phyloP scores from a whole-genome alignment of 83 land plant species.

The Larix sibirica region DNA sequence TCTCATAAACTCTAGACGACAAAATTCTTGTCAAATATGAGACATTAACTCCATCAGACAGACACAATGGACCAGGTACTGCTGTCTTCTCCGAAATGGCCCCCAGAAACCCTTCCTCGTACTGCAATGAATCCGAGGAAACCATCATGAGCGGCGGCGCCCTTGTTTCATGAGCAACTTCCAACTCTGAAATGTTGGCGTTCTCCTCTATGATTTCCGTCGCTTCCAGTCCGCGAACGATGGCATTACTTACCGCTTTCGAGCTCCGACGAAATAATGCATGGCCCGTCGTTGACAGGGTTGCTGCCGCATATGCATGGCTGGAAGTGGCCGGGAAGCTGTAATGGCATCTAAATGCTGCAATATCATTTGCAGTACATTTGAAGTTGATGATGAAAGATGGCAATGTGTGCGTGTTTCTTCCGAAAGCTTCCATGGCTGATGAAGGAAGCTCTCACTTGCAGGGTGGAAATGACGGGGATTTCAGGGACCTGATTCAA shows the following conservation, averaged over 20 bases:
- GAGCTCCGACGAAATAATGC: too few species aligned
- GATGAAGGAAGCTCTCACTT: too few species aligned
- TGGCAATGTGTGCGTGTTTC: too few species aligned
- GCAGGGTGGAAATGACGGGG: too few species aligned
- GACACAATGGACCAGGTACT: neutral
- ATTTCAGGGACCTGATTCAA: too few species aligned
- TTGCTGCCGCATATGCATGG: too few species aligned
- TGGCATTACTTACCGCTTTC: neutral
- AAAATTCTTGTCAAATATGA: constrained; percentile 71
- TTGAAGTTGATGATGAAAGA: too few species aligned
- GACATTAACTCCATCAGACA: constrained; percentile 15
- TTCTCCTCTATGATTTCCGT: neutral
- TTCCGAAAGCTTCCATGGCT: too few species aligned
- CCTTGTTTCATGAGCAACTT: neutral
- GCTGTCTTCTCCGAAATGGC: constrained; percentile 43
- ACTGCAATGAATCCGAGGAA: constrained; percentile 59
- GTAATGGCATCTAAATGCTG: too few species aligned
- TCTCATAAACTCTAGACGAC: constrained; percentile 84
- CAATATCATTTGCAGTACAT: too few species aligned
- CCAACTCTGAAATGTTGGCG: neutral
- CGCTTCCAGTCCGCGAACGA: neutral
- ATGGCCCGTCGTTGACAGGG: too few species aligned
- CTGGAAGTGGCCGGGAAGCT: too few species aligned
- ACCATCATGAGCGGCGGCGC: constrained; percentile 31
- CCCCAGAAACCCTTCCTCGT: constrained; percentile 68